A percentile compares a stretch with the other conserved stretches of the same genome.
phyloP scores from a whole-genome alignment of 768 basidiomycete species.

The Butyriboletus loyo region DNA sequence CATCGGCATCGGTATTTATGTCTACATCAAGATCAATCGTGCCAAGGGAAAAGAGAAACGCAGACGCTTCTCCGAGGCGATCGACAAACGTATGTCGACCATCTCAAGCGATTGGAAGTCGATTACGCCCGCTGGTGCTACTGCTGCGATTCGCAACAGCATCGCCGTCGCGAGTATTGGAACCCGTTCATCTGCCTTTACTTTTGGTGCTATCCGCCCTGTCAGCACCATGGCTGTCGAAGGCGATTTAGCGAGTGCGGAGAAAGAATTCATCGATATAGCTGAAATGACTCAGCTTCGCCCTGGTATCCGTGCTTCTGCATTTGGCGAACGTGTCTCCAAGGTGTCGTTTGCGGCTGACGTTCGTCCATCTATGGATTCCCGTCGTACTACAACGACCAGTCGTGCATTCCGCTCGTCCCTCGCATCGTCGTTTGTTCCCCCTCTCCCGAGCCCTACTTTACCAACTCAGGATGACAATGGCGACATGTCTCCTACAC shows the following conservation, averaged over 20 bases:
- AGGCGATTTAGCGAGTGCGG: conserved; percentile 32
- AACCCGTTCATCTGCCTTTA: conserved; percentile 47
- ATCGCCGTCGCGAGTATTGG: conserved; percentile 46
- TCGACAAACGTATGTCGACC: conserved; percentile 84
- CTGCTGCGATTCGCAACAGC: conserved; percentile 68
- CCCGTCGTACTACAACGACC: conserved; percentile 39
- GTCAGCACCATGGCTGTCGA: conserved; percentile 43
- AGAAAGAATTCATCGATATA: conserved; percentile 40
- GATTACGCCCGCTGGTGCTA: conserved; percentile 66
- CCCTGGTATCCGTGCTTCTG: conserved; percentile 52
- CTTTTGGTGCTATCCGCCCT: conserved; percentile 57
- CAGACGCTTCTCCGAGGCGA: conserved; percentile 56
- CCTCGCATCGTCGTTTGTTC: conserved; percentile 38
- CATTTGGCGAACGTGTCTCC: conserved; percentile 48
- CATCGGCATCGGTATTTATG: conserved; percentile 39
- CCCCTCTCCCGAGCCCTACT: conserved; percentile 36
- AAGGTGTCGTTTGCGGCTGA: conserved; percentile 72
- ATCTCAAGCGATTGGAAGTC: conserved; percentile 77
- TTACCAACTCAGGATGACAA: conserved; percentile 23
- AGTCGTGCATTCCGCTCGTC: conserved; percentile 46
- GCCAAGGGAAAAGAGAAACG: conserved; percentile 47
- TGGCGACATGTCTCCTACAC: conserved; percentile 41
- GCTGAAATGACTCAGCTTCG: conserved; percentile 45
- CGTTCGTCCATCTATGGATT: conserved; percentile 45
- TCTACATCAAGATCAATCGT: conserved; percentile 56